These are phyloP conservation scores for barrel medic (Medicago truncatula) DNA, from an alignment of 306 rosid species.

Conservation along the genomic window MtrunA17r5.0-ANR NC_053045.1:52919001-52919500, in stretches of 20 bases:
- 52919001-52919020: too few relatives aligned
- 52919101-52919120: conserved; percentile 71
- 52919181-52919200: conserved; percentile 72
- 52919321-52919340: conserved; percentile 78
- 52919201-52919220: conserved; percentile 69
- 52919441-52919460: too few relatives aligned
- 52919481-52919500: too few relatives aligned
- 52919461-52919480: too few relatives aligned
- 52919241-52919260: conserved; percentile 68
- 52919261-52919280: conserved; percentile 74
- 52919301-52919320: conserved; percentile 70
- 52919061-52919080: conserved; percentile 75
- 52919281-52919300: conserved; percentile 71
- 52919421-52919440: too few relatives aligned
- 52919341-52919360: conserved; percentile 80
- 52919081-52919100: conserved; percentile 69
- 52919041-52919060: conserved; percentile 66
- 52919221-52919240: conserved; percentile 65
- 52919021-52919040: too few relatives aligned
- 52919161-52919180: conserved; percentile 65
- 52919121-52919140: conserved; percentile 71
- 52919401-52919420: too few relatives aligned
- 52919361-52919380: conserved; percentile 59
- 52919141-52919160: conserved; percentile 67
- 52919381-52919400: too few relatives aligned